These are phyloP conservation scores for Nasturtium officinale DNA, from an alignment of 345 rosid species.

Conservation along the genomic window DNA sequence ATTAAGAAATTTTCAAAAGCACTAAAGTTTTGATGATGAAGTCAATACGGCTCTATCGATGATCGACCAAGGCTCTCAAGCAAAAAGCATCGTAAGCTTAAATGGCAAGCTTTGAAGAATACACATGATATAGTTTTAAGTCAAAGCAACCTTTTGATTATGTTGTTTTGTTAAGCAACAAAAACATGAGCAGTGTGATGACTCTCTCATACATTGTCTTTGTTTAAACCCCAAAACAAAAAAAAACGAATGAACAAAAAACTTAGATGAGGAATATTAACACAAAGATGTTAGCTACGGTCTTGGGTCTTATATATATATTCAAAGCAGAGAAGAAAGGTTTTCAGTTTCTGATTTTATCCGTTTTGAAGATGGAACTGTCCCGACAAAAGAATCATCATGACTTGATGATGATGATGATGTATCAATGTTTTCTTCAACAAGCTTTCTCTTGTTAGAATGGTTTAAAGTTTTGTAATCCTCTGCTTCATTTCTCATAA, in stretches of 20 bases:
- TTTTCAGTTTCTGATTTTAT: conserved; percentile 24
- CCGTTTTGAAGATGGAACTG: conserved; percentile 25
- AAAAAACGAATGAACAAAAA: conserved; percentile 26
- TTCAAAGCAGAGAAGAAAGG: conserved; percentile 12
- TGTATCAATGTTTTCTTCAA: conserved; percentile 19
- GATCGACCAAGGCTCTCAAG: not conserved
- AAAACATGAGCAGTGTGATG: conserved; percentile 5
- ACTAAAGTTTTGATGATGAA: no score
- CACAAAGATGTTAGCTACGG: conserved; percentile 29
- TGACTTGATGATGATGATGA: conserved; percentile 30
- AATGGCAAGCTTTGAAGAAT: not conserved
- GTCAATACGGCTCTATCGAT: not conserved
- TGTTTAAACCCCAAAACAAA: conserved; percentile 22
- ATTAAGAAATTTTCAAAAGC: no score
- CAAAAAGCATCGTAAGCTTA: not conserved
- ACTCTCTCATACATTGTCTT: not conserved
- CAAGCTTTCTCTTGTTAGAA: conserved; percentile 50
- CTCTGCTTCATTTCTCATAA: conserved; percentile 50
- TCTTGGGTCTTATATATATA: conserved; percentile 7
- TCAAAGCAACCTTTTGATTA: not conserved
- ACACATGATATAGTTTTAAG: not conserved
- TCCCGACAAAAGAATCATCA: conserved; percentile 11
- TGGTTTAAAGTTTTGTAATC: conserved; percentile 24
- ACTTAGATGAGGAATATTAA: conserved; percentile 29
- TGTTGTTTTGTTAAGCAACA: not conserved